A percentile compares a stretch with the other conserved stretches of the same genome.
These are phyloP conservation scores for Fonsecaea monophora DNA, from an alignment of 2,329 filamentous ascomycete genomes.

Conservation along the genomic window DNA sequence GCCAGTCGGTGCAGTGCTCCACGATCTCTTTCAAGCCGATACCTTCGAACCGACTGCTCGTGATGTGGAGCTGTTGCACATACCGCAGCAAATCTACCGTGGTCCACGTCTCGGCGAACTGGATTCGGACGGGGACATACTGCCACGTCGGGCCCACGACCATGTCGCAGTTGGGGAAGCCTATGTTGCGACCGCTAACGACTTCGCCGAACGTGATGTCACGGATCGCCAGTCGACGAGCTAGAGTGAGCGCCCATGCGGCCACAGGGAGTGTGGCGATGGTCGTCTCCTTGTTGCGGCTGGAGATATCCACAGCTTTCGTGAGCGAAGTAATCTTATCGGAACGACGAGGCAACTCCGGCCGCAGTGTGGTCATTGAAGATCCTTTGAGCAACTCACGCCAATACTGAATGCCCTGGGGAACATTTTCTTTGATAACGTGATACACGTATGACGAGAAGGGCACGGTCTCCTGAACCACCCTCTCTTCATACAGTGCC, in stretches of 20 bases:
- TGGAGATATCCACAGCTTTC: constrained; percentile 49
- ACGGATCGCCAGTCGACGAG: constrained; percentile 58
- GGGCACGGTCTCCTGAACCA: too few relatives aligned
- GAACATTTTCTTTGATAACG: too few relatives aligned
- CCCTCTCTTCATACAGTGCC: too few relatives aligned
- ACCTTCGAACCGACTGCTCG: too few relatives aligned
- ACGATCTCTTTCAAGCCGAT: too few relatives aligned
- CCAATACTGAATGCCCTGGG: too few relatives aligned
- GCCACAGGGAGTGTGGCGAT: constrained; percentile 71
- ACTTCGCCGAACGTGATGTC: constrained; percentile 73
- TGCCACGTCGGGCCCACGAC: constrained; percentile 72
- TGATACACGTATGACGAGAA: too few relatives aligned
- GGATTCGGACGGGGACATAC: constrained; percentile 68
- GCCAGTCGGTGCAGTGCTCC: too few relatives aligned
- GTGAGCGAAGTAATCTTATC: constrained; percentile 37
- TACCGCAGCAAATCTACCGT: too few relatives aligned
- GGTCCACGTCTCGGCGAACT: constrained; percentile 61
- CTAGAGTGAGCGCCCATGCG: constrained; percentile 69
- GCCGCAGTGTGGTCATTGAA: constrained; percentile 52
- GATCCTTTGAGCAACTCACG: too few relatives aligned
- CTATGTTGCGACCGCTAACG: constrained; percentile 68
- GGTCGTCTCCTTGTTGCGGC: constrained; percentile 63
- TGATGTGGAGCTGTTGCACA: too few relatives aligned
- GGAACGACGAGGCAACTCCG: not conserved
- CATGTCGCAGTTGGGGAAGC: constrained; percentile 61